These are phyloP conservation scores for Vicia villosa DNA, from an alignment of 306 rosid genomes.

Conservation along the genomic window DNA sequence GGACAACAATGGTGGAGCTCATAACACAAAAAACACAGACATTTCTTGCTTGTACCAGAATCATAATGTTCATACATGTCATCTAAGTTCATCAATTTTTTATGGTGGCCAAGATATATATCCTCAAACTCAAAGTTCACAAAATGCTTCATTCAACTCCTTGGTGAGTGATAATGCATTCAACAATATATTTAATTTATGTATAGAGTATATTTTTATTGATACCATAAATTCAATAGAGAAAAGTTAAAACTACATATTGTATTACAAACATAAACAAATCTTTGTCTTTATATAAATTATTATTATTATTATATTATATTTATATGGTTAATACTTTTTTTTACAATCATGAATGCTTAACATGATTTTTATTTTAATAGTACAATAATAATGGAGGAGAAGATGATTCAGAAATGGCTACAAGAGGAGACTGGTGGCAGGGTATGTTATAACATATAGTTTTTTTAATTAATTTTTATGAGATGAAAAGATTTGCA, in stretches of 20 bases:
- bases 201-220: too few relatives aligned
- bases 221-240: too few relatives aligned
- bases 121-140: slow-evolving; percentile 50
- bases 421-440: slow-evolving; percentile 95
- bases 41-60: slow-evolving; percentile 53
- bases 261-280: neutral
- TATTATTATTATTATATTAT: slow-evolving; percentile 2
- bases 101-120: slow-evolving; percentile 88
- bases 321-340: neutral
- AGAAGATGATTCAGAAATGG: slow-evolving; percentile 63
- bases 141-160: slow-evolving; percentile 43
- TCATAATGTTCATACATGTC: slow-evolving; percentile 71
- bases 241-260: neutral
- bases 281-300: neutral
- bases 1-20: slow-evolving; percentile 36
- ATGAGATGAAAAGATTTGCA: slow-evolving; percentile 2
- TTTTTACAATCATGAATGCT: neutral
- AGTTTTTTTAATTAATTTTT: neutral
- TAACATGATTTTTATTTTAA: slow-evolving; percentile 15
- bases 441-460: slow-evolving; percentile 52
- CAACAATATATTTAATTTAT: too few relatives aligned
- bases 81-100: slow-evolving; percentile 77
- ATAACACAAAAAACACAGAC: slow-evolving; percentile 41
- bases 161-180: slow-evolving; percentile 38
- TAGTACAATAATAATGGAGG: slow-evolving; percentile 55